Base-by-base conservation (phyloP, 1,284 basidiomycete species). In the Tilletia caries region DNA sequence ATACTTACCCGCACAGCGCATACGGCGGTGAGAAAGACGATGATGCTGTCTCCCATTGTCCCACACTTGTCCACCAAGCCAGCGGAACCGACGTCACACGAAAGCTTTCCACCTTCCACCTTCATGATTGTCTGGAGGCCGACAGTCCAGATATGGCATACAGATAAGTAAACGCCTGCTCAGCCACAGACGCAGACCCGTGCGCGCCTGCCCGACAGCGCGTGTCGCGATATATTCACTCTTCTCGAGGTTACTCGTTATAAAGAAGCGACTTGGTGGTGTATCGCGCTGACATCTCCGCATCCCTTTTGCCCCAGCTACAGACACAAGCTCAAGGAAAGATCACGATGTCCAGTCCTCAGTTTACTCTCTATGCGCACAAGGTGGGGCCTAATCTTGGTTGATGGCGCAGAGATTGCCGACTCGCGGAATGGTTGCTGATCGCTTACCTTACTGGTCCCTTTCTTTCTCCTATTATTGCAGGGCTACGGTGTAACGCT, bases 321-420 rank as follows among this genome's bases (percentile, higher is more conserved):
- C 10, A 8, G 15, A 4, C 46, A 10, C 6, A 18, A 6, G 8
- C 46, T 2, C 48, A 6, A 50, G 48, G 1, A 50, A 13, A 25
- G 18, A 50, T 25, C 48, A 62, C 4, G 1, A 62, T 62, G 58
- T 37, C 58, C 15, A 10, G 27, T 15, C 8, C 74, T 60, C 76
- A 79, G 44, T 79, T 77, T 75, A 79, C 77, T n/a, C 73, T 79
- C 29, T 79, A 79, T 69, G 72, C 75, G 4, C 77, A 79, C 71
- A 69, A 62, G 20, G 77, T 54, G 52, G 29, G 76, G 46, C 68
- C 71, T 34, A 27, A 27, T 48, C 34, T 44, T 41, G n/a, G n/a
- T n/a, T n/a, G n/a, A n/a, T n/a, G n/a, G n/a, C n/a, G n/a, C n/a
- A n/a, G n/a, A n/a, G n/a, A n/a, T n/a, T n/a, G n/a, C n/a, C n/a